Base-by-base conservation (phyloP, 1,284 basidiomycete genomes). In the Irpex sp. region DNA sequence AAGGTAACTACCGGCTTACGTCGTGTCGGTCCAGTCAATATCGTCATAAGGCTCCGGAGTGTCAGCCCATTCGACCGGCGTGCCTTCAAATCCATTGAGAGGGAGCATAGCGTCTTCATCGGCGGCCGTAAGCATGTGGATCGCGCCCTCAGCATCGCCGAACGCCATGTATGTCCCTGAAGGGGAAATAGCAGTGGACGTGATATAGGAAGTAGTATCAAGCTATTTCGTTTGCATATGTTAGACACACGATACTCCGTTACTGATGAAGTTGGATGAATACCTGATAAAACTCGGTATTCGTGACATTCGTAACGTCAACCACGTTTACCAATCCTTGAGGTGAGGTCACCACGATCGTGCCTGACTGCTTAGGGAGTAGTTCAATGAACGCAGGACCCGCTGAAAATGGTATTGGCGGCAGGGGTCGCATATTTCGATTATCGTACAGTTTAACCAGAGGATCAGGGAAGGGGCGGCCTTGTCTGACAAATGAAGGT, bases 391-490 rank as follows among this genome's bases (percentile, higher is more conserved):
- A 94, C 0, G 93, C 86, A 0, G 96, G 95, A 0, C 93, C 92
- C 36, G 88, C 84, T 2, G 93, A 86, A 71, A 98, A 98, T 1
- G 93, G 87, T 39, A 98, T 83, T 0, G 95, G 93, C 0, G 87
- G 86, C 33, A 90, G 82, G 2, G 92, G 80, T 39, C 88, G 86
- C 77, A 98, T 84, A 48, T 83, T 90, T 35, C 96, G 87, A 28
- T 94, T 72, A 72, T 99, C 96, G 71, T 93, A 97, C 9, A 98
- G 82, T 74, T 97, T 96, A 67, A 99, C 91, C 28, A 97, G 79
- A 1, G 94, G 92, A 72, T 98, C 96, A 0, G 93, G 90, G 57
- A 92, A 84, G 1, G 96, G 94, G 53, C 91, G 89, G 19, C 91
- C 90, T 73, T 93, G 93, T 71, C 93, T 94, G 69, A 9, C 18